Conservation (phyloP, 2,329 filamentous ascomycete species). For the Zymoseptoria ardabiliae region DNA sequence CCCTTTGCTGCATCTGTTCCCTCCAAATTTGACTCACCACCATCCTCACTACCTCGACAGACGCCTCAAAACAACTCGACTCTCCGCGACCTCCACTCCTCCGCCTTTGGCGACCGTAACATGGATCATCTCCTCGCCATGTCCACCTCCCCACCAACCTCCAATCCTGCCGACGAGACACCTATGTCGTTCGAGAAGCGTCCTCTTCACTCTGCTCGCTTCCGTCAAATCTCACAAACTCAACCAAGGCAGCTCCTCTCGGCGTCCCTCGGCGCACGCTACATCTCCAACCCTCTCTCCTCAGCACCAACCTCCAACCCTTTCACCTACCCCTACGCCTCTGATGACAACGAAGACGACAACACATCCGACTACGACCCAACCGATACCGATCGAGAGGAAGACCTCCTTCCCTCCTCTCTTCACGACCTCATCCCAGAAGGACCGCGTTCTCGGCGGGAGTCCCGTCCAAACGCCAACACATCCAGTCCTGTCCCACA, state of each 20-base stretch:
- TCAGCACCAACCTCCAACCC: constrained; percentile 22
- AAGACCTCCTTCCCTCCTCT: constrained; percentile 74
- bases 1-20: constrained; percentile 90
- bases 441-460: constrained; percentile 49
- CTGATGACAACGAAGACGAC: constrained; percentile 44
- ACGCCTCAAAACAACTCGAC: constrained; percentile 28
- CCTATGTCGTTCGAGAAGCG: constrained; percentile 59
- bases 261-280: constrained; percentile 48
- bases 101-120: constrained; percentile 59
- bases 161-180: constrained; percentile 48
- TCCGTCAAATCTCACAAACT: constrained; percentile 38
- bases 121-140: constrained; percentile 34
- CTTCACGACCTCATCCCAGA: constrained; percentile 57
- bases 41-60: constrained; percentile 55
- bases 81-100: constrained; percentile 56
- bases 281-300: constrained; percentile 28
- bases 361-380: constrained; percentile 33
- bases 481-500: constrained; percentile 37
- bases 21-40: constrained; percentile 79
- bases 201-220: constrained; percentile 59
- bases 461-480: constrained; percentile 52
- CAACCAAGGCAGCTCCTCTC: constrained; percentile 45
- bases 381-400: constrained; percentile 66
- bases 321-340: constrained; percentile 29
- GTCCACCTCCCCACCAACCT: constrained; percentile 53